Evolutionary conservation across 306 rosid species (phyloP), one percentile per base, ranked within the genome.

Genomic region (Castanea crenata): DNA sequence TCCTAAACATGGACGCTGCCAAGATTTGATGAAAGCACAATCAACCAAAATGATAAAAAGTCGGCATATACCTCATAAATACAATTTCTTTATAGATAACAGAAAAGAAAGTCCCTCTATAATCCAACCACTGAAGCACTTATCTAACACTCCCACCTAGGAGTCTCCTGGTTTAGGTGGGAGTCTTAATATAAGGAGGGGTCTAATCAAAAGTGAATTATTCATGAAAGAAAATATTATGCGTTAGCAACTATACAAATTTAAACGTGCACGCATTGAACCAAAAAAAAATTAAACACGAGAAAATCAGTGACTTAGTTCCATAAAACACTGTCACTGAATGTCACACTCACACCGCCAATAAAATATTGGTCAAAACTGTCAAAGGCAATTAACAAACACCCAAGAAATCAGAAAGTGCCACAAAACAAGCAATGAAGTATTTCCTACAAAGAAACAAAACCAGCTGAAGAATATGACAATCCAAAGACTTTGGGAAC

Each of bases 1-100:
- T 80, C 89, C 89, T 23, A 90, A 78, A 79, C 78, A 90, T 56
- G 91, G 76, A 79, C 94, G 93, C 99, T 93, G 94, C 80, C 78
- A 80, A 64, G 20, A 70, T 81, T 49, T 49, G 19, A 83, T 71
- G 77, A 85, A 81, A 81, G 46, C 73, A 52, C 68, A 70, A 38
- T 74, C 58, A 76, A 57, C 21, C 25, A 74, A 57, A 58, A 55
- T 34, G 41, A 15, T 27, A 55, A 73, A 27, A 51, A 51, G 8
- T 18, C 70, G 69, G 57, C 54, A 56, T 56, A 31, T 55, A 8
- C n/a, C 55, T 29, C 10, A 59, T 31, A 16, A 75, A 78, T 74
- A 71, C 44, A 41, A 75, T 62, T 38, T 78, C 5, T 41, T 41
- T 70, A 44, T 23, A 38, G 55, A 63, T 51, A 76, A 27, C 21